Base-by-base conservation (phyloP, 2,329 filamentous ascomycete species). In the Elsinoe perseae region DNA sequence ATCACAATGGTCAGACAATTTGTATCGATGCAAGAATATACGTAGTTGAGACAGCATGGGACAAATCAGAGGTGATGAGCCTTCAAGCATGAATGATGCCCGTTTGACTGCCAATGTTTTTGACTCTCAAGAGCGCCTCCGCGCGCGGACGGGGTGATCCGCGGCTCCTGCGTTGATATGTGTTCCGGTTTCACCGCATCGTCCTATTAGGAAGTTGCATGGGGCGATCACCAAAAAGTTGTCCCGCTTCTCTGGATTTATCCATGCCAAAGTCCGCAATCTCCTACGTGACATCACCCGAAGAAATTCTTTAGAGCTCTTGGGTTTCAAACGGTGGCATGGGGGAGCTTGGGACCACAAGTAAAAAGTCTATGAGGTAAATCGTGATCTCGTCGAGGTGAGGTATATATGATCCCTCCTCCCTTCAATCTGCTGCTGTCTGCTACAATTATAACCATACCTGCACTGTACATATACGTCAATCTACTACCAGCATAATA, bases 251-350 rank as follows among this genome's bases (percentile, higher is more conserved):
- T 21, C 40, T 44, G 40, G 20, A 44, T 21, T 25, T 25, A 50
- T 50, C 48, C 32, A 25, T n/a, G 4, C 30, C 48, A 36, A 52
- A 52, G 48, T 52, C 48, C 48, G 48, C 21, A 52, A 52, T 38
- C 30, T 52, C 48, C 48, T n/a, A 52, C 3, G 30, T 52, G 48
- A 52, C 48, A 38, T 52, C 48, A 38, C 25, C n/a, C 25, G 21
- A 12, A 50, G n/a, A 30, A 20, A 50, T 44, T 18, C 40, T 44
- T 21, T 18, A 44, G 40, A 25, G 40, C 40, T 44, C 40, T 44
- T 36, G 21, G 16, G 9, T 43, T n/a, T 43, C 40, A 43, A 43
- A 43, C 40, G 40, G 44, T 16, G 25, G 16, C 25, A 50, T 18
- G 5, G 21, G 44, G 16, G 28, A 44, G 40, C 40, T 44, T 10